Percentiles rank a stretch among this genome's conserved stretches.
Conservation (phyloP, 441 rosid species). For the Erodium moschatum region DNA sequence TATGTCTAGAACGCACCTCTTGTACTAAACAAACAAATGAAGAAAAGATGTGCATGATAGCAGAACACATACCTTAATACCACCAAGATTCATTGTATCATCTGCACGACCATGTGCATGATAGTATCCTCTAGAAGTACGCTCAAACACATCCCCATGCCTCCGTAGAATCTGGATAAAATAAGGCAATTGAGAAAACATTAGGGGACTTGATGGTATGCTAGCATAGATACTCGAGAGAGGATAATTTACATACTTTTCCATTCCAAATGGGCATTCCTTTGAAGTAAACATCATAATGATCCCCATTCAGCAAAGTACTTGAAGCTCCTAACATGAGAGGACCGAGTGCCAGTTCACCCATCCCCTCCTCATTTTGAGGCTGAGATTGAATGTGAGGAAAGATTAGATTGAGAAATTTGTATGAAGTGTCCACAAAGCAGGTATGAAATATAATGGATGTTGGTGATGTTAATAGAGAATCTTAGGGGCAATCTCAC, state of each 20-base stretch:
- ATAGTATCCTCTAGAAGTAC: constrained; percentile 65
- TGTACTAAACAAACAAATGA: not conserved
- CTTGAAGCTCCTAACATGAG: constrained; percentile 77
- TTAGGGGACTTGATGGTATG: not conserved
- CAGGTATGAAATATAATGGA: not conserved
- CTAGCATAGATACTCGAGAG: constrained; percentile 7
- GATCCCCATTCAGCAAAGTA: constrained; percentile 62
- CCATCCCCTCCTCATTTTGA: constrained; percentile 47
- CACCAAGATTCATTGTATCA: constrained; percentile 96
- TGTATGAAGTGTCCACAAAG: not conserved
- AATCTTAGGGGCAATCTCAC: no score
- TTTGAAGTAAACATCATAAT: constrained; percentile 59
- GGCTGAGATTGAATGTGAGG: constrained; percentile 39
- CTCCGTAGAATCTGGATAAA: constrained; percentile 56
- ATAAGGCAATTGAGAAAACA: constrained; percentile 2
- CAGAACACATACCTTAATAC: constrained; percentile 59
- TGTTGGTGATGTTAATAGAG: not conserved
- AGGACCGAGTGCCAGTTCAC: constrained; percentile 78
- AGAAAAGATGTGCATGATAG: not conserved
- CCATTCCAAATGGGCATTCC: constrained; percentile 81
- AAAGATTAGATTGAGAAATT: constrained; percentile 7
- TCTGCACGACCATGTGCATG: constrained; percentile 93
- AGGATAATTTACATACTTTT: constrained; percentile 34
- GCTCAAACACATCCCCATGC: constrained; percentile 85
- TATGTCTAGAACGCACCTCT: not conserved